These are phyloP conservation scores for Fraxinus platypoda DNA, from an alignment of 305 asterid species.

Conservation along the genomic window DNA sequence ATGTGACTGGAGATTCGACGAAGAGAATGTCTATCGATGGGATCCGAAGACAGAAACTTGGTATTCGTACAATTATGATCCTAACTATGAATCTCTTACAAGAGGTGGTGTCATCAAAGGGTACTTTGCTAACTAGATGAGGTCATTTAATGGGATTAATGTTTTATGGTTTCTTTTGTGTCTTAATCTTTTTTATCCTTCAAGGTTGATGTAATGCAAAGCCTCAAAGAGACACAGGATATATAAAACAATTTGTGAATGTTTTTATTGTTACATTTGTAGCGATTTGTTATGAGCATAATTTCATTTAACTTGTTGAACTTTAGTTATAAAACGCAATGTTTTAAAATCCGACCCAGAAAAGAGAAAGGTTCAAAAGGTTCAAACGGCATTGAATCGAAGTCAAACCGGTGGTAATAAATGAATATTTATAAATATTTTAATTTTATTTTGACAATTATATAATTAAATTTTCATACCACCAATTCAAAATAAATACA, in stretches of 20 bases:
- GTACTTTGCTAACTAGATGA: constrained; percentile 43
- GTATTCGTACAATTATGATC: constrained; percentile 40
- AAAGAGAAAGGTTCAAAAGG: too few species aligned
- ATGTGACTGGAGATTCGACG: constrained; percentile 66
- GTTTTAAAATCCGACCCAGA: too few species aligned
- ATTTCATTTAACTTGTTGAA: too few species aligned
- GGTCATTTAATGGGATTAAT: neutral
- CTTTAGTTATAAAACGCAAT: too few species aligned
- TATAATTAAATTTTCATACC: too few species aligned
- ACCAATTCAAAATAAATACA: too few species aligned
- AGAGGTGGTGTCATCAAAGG: constrained; percentile 70
- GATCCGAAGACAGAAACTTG: constrained; percentile 20
- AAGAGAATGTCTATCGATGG: constrained; percentile 41
- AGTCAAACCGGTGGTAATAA: too few species aligned
- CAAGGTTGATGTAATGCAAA: neutral
- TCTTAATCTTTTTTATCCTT: neutral
- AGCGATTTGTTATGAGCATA: too few species aligned
- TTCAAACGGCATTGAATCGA: too few species aligned
- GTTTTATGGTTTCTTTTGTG: neutral
- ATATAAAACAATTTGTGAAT: neutral
- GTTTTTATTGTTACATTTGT: too few species aligned
- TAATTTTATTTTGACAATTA: too few species aligned
- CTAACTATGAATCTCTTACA: constrained; percentile 68
- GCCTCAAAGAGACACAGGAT: neutral
- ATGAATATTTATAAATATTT: too few species aligned